These are phyloP conservation scores for Fusarium humuli DNA, from an alignment of 2,329 filamentous ascomycete species.

Conservation along the genomic window DNA sequence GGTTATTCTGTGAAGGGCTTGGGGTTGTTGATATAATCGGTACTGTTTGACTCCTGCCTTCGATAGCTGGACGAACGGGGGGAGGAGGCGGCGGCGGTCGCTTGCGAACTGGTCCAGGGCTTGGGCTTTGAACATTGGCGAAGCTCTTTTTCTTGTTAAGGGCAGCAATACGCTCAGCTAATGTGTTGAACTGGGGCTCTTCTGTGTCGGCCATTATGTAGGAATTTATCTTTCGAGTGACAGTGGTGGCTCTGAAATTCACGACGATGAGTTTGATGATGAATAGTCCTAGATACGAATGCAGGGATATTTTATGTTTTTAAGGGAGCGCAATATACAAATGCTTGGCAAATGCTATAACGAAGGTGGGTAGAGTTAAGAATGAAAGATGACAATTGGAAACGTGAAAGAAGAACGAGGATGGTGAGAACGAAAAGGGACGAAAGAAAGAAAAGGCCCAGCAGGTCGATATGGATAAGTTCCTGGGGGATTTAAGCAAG, in stretches of 20 bases:
- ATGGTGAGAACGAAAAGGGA: neutral
- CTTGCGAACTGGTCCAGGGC: conserved; percentile 58
- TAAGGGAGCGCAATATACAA: conserved; percentile 1
- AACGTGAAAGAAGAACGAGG: conserved; percentile 14
- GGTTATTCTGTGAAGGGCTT: conserved; percentile 27
- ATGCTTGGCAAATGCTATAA: neutral
- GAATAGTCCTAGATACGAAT: conserved; percentile 12
- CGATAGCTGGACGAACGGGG: conserved; percentile 55
- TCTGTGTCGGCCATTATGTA: conserved; percentile 68
- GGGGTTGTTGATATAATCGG: conserved; percentile 52
- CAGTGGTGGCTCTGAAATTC: neutral
- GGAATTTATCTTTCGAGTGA: neutral
- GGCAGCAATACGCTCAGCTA: conserved; percentile 72
- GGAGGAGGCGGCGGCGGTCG: conserved; percentile 54
- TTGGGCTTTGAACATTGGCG: conserved; percentile 50
- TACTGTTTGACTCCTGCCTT: conserved; percentile 52
- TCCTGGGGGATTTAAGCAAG: conserved; percentile 12
- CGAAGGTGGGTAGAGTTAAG: conserved; percentile 21
- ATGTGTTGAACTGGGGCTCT: conserved; percentile 70
- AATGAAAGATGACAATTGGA: neutral
- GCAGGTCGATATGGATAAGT: conserved; percentile 11
- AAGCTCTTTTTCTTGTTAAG: conserved; percentile 72
- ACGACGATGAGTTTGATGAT: neutral
- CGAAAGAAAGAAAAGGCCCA: conserved; percentile 1
- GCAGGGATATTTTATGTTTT: neutral